These are phyloP conservation scores for Panicum virgatum DNA, from an alignment of 202 grass and related monocot genomes.

Conservation along the genomic window DNA sequence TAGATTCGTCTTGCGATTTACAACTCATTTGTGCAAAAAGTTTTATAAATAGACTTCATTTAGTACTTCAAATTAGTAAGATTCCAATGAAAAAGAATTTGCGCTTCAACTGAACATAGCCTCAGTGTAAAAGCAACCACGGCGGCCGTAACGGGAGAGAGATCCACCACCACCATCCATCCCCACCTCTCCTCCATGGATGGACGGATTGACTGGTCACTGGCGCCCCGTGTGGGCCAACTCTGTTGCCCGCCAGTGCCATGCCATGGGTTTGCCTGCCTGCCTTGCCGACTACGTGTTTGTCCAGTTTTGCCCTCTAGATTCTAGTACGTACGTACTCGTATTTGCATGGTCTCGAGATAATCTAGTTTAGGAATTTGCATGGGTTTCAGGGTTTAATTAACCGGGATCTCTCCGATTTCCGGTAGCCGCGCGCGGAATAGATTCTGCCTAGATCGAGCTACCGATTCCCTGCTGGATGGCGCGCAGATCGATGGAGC, in stretches of 20 bases:
- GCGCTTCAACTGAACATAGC: too few relatives aligned
- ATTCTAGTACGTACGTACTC: too few relatives aligned
- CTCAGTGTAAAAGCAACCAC: not conserved
- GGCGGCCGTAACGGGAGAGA: conserved; percentile 10
- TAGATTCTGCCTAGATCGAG: not conserved
- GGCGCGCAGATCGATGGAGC: not conserved
- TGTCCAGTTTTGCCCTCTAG: conserved; percentile 34
- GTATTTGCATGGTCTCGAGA: too few relatives aligned
- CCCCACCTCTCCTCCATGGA: not conserved
- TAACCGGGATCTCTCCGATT: too few relatives aligned
- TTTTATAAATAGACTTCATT: too few relatives aligned
- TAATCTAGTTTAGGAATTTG: not conserved
- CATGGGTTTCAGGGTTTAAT: not conserved
- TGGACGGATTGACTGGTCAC: conserved; percentile 14
- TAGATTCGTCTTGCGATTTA: too few relatives aligned
- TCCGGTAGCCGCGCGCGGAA: not conserved
- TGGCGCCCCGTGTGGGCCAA: not conserved
- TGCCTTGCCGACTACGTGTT: not conserved
- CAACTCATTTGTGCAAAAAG: too few relatives aligned
- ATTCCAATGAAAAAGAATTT: too few relatives aligned
- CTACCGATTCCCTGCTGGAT: not conserved
- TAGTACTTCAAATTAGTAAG: too few relatives aligned
- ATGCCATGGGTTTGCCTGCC: not conserved
- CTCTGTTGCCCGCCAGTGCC: conserved; percentile 17
- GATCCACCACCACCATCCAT: not conserved